Evolutionary conservation across 2,329 filamentous ascomycete species (phyloP).

Genomic region (Acephala macrosclerotiorum): DNA sequence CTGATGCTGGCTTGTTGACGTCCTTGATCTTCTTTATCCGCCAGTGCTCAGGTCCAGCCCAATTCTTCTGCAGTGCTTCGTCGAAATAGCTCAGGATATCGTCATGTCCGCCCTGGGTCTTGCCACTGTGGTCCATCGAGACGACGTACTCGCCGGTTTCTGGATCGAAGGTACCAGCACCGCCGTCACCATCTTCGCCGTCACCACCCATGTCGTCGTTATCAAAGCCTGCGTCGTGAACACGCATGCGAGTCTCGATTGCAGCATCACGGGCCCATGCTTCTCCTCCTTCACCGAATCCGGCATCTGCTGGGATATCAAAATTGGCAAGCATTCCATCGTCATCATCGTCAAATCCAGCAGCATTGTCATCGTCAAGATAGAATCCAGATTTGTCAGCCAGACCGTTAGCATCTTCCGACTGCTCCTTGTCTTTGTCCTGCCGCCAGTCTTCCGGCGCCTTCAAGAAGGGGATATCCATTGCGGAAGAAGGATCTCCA

Average conservation of each 20-base stretch:
- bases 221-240: conserved; percentile 69
- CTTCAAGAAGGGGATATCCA: conserved; percentile 92
- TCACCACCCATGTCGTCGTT: conserved; percentile 61
- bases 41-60: conserved; percentile 99
- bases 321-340: conserved; percentile 73
- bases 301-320: conserved; percentile 72
- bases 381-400: conserved; percentile 81
- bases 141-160: conserved; percentile 79
- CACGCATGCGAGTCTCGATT: conserved; percentile 83
- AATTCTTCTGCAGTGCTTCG: conserved; percentile 94
- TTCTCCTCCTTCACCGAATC: conserved; percentile 95
- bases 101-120: conserved; percentile 74
- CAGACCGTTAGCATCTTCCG: conserved; percentile 55
- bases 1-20: conserved; percentile 67
- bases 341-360: conserved; percentile 84
- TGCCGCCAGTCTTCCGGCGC: conserved; percentile 86
- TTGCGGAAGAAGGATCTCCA: conserved; percentile 81
- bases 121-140: conserved; percentile 77
- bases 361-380: conserved; percentile 84
- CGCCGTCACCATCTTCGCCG: conserved; percentile 56
- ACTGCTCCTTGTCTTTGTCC: conserved; percentile 70
- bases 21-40: conserved; percentile 93
- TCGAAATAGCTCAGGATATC: conserved; percentile 99
- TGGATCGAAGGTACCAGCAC: conserved; percentile 65
- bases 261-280: conserved; percentile 93